Evolutionary conservation across 768 basidiomycete species (phyloP).

Genomic region (Xerocomus potaroensis): DNA sequence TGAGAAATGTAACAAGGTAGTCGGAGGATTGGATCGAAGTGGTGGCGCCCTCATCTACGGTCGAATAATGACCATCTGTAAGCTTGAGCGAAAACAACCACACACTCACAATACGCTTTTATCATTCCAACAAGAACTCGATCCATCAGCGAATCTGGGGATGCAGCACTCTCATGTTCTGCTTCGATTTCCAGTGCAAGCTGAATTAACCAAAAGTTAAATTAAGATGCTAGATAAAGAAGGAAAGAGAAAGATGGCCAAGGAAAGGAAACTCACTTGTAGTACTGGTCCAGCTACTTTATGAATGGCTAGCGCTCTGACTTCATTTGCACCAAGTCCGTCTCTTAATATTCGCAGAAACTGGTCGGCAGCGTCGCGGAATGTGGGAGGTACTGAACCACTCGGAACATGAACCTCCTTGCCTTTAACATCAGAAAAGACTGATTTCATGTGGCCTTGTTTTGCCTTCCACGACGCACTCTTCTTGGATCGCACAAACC

Average conservation of each 20-base stretch:
- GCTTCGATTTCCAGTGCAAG: constrained; percentile 82
- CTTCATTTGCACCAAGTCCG: constrained; percentile 62
- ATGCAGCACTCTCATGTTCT: constrained; percentile 53
- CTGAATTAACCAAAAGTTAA: constrained; percentile 36
- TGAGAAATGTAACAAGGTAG: constrained; percentile 75
- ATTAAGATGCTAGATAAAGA: constrained; percentile 6
- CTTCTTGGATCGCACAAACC: constrained; percentile 74
- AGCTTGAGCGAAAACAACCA: constrained; percentile 8
- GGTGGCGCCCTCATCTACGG: constrained; percentile 37
- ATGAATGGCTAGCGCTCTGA: constrained; percentile 69
- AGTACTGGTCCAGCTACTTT: constrained; percentile 75
- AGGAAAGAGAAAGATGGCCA: neutral
- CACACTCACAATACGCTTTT: constrained; percentile 57
- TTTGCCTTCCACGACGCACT: constrained; percentile 77
- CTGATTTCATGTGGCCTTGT: constrained; percentile 77
- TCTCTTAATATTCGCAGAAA: constrained; percentile 51
- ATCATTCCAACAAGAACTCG: constrained; percentile 73
- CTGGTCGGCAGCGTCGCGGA: constrained; percentile 41
- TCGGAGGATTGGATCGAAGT: constrained; percentile 54
- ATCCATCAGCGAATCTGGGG: constrained; percentile 75
- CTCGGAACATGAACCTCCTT: constrained; percentile 30
- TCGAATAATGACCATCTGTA: constrained; percentile 2
- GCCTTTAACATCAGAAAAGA: constrained; percentile 51
- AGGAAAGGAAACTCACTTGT: constrained; percentile 44
- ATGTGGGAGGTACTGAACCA: constrained; percentile 40